These are phyloP conservation scores for Venturia pyrina DNA, from an alignment of 2,329 filamentous ascomycete genomes.

Conservation along the genomic window DNA sequence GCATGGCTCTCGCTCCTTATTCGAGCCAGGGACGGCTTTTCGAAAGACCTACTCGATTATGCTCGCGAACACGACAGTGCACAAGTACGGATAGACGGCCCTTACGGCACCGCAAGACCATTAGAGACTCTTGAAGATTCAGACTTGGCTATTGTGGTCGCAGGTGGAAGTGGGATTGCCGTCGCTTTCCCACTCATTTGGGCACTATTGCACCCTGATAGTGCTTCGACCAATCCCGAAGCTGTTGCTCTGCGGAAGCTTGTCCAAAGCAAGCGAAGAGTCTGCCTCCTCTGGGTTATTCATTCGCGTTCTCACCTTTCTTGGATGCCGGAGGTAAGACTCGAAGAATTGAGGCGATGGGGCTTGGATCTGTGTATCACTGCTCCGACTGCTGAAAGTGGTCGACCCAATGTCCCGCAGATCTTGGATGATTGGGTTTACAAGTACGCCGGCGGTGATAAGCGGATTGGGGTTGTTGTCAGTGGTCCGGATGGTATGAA, in stretches of 20 bases:
- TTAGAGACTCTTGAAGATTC: constrained; percentile 42
- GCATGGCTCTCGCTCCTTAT: constrained; percentile 47
- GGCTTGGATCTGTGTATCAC: constrained; percentile 46
- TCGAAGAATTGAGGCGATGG: constrained; percentile 38
- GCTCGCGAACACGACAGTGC: constrained; percentile 24
- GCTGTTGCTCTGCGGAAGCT: constrained; percentile 14
- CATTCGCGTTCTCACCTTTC: constrained; percentile 42
- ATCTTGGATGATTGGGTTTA: constrained; percentile 32
- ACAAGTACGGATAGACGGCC: constrained; percentile 49
- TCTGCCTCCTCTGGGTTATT: constrained; percentile 51
- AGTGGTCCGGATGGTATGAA: constrained; percentile 55
- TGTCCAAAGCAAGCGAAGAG: constrained; percentile 20
- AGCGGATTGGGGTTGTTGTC: constrained; percentile 42
- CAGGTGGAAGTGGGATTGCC: constrained; percentile 55
- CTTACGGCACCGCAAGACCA: constrained; percentile 51
- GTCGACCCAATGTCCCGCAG: constrained; percentile 42
- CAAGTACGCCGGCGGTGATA: constrained; percentile 17
- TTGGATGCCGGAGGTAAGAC: constrained; percentile 43
- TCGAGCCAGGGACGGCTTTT: constrained; percentile 51
- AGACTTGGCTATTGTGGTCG: constrained; percentile 45
- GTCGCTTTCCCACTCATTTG: constrained; percentile 53
- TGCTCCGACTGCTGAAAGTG: constrained; percentile 42
- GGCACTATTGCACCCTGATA: constrained; percentile 30
- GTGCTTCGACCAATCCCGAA: constrained; percentile 17
- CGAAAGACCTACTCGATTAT: constrained; percentile 42